Evolutionary conservation across 139 green algal genomes (phyloP), one percentile per base, ranked within the genome.

Genomic region (Coelastrella sp.): DNA sequence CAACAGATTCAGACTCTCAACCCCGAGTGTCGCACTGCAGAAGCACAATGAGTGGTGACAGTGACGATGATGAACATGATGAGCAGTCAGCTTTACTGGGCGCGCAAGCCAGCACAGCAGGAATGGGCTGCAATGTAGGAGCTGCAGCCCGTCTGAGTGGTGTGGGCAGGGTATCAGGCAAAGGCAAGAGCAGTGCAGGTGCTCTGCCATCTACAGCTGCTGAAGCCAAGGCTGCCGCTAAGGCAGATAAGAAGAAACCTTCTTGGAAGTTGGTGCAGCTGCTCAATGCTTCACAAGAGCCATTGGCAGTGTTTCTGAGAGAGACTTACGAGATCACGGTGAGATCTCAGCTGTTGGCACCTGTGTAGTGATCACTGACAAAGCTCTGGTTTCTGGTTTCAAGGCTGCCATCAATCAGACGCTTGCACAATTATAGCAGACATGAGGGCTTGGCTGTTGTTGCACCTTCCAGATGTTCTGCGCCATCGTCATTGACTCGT

Each of bases 231-330:
- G 48, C 45, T 25, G 71, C 41, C 9, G 48, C 34, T 23, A 63
- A 57, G 41, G 71, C 43, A 30, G 43, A 57, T 17, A 79, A 79
- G 71, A 79, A 79, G 71, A 53, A 62, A 17, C 71, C 71, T 21
- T 62, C 71, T 30, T 37, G 40, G 19, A 79, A 79, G 41, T 37
- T 79, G 25, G 19, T 40, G n/a, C 40, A 79, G 41, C 41, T 79
- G 71, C 71, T 79, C n/a, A 25, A 48, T 11, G 40, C 45, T 21
- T 62, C 40, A 7, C 23, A 79, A 15, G 71, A 79, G 41, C 71
- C 71, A 3, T 17, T 79, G 8, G 71, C 71, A 38, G 71, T 79
- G 41, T 79, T 79, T 41, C 71, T 79, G 71, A 41, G 71, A 41
- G 71, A 79, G 41, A 63, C 71, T 37, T 79, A 79, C 27, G 71